A percentile compares a stretch with the other conserved stretches of the same genome.
phyloP scores from a whole-genome alignment of 768 basidiomycete species.

The Trichaptum fuscoviolaceum region DNA sequence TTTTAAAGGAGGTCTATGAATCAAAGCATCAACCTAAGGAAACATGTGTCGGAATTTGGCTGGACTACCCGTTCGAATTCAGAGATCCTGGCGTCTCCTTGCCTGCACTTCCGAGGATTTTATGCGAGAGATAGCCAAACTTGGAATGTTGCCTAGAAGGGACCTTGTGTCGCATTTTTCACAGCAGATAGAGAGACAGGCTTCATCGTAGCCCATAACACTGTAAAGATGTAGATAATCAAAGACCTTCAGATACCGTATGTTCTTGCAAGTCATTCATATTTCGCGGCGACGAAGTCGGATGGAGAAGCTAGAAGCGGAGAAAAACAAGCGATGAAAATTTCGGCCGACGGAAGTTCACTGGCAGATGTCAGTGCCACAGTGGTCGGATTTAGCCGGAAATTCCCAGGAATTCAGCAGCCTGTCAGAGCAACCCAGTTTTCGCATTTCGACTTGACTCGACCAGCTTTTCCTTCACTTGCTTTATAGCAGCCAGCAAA shows the following conservation, averaged over 20 bases:
- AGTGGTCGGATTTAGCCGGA: neutral
- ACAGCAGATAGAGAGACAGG: neutral
- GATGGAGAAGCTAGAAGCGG: too few relatives aligned
- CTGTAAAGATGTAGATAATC: too few relatives aligned
- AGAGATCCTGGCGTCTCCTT: neutral
- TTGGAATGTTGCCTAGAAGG: neutral
- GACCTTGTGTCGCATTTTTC: neutral
- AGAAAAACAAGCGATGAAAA: neutral
- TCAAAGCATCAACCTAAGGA: neutral
- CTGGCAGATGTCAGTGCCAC: neutral
- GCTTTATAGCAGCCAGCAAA: slow-evolving; percentile 1
- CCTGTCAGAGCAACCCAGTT: neutral
- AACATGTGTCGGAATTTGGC: neutral
- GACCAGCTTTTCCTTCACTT: neutral
- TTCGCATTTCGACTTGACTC: neutral
- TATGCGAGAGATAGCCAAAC: neutral
- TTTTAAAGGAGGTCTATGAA: neutral
- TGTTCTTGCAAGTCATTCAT: too few relatives aligned
- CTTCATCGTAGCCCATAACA: too few relatives aligned
- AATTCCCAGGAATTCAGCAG: neutral
- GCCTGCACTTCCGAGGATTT: neutral
- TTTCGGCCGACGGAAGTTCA: neutral
- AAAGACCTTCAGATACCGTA: too few relatives aligned
- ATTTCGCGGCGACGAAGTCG: too few relatives aligned
- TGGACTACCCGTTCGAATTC: neutral